Conservation (phyloP, 2,329 filamentous ascomycete species). For the Chrysoporthe deuterocubensis region DNA sequence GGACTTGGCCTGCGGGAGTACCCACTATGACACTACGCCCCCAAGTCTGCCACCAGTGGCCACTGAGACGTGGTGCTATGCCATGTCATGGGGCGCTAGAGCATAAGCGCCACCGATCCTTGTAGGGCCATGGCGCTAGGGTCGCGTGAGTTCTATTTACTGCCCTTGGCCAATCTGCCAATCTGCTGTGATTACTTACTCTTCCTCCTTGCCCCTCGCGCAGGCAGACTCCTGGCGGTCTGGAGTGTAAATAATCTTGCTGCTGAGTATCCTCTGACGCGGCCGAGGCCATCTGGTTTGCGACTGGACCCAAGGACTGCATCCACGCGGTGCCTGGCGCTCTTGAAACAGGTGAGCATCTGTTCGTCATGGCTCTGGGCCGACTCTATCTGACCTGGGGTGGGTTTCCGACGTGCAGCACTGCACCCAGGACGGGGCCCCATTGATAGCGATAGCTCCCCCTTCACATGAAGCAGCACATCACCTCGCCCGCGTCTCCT, state of each 20-base stretch:
- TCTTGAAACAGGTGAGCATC: too few species aligned
- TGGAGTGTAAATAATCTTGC: too few species aligned
- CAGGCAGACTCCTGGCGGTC: too few species aligned
- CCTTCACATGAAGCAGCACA: neutral
- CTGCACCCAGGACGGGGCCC: neutral
- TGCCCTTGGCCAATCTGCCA: neutral
- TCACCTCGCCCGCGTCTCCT: neutral
- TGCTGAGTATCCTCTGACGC: too few species aligned
- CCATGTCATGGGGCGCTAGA: neutral
- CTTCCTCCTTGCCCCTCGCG: too few species aligned
- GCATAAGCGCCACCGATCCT: neutral
- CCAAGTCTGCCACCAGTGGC: neutral
- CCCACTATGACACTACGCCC: neutral
- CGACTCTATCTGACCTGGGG: too few species aligned
- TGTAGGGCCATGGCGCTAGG: neutral
- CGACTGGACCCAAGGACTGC: too few species aligned
- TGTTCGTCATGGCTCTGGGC: too few species aligned
- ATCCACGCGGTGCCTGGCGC: too few species aligned
- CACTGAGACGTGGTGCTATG: neutral
- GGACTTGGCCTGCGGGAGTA: slow-evolving; percentile 1
- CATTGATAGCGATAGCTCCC: neutral
- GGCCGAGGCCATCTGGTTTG: too few species aligned
- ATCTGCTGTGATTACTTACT: too few species aligned
- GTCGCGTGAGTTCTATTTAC: neutral
- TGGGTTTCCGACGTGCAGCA: too few species aligned